Evolutionary conservation across 352 stramenopile species (phyloP).

Genomic region (Thraustotheca clavata): DNA sequence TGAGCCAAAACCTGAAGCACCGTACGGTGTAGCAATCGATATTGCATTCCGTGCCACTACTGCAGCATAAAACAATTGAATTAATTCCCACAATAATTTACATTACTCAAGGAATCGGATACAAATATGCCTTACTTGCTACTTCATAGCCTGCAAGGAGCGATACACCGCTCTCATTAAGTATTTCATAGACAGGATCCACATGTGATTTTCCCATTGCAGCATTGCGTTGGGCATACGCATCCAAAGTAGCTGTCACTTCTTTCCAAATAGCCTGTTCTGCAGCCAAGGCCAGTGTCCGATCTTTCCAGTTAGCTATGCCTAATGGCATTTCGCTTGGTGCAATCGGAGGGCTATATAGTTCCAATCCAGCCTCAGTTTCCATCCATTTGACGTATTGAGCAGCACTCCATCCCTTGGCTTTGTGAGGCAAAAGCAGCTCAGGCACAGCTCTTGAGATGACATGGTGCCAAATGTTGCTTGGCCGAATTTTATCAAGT

Average conservation of each 20-base stretch:
- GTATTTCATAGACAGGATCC: slow-evolving; percentile 59
- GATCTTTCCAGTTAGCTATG: slow-evolving; percentile 55
- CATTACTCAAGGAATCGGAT: not conserved
- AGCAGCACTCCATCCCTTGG: slow-evolving; percentile 56
- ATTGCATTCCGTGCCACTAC: slow-evolving; percentile 20
- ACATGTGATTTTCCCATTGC: slow-evolving; percentile 33
- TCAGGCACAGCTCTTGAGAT: slow-evolving; percentile 55
- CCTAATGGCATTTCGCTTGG: slow-evolving; percentile 48
- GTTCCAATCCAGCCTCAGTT: slow-evolving; percentile 29
- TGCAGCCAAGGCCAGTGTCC: slow-evolving; percentile 33
- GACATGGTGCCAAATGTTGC: slow-evolving; percentile 82
- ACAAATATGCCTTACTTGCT: slow-evolving; percentile 21
- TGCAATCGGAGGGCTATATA: slow-evolving; percentile 26
- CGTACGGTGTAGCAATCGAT: slow-evolving; percentile 19
- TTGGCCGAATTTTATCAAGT: slow-evolving; percentile 74
- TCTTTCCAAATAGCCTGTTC: slow-evolving; percentile 80
- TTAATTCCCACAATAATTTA: not conserved
- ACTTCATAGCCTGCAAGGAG: slow-evolving; percentile 76
- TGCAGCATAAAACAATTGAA: not conserved
- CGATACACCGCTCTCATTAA: slow-evolving; percentile 67
- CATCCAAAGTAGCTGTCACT: slow-evolving; percentile 60
- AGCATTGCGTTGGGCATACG: slow-evolving; percentile 68
- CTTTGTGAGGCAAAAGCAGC: slow-evolving; percentile 66
- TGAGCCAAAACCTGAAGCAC: slow-evolving; percentile 1
- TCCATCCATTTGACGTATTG: slow-evolving; percentile 82